Percentiles rank a stretch among this genome's conserved stretches.
Conservation (phyloP, 2,329 filamentous ascomycete genomes). For the Gnomoniopsis smithogilvyi region DNA sequence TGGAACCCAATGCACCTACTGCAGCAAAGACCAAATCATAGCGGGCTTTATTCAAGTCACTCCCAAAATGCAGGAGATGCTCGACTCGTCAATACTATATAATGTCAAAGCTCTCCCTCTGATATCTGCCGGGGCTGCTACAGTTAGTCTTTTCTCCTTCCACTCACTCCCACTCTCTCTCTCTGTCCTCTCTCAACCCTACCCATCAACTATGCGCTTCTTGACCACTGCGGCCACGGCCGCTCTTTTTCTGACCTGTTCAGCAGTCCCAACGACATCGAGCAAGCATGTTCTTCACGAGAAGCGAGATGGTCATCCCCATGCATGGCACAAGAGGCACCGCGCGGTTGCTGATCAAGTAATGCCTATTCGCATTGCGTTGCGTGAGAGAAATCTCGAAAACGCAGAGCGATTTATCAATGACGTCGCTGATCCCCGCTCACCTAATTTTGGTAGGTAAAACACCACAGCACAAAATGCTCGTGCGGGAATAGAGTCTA, state of each 20-base stretch:
- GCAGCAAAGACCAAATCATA: background rate
- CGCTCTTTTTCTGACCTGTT: slow-evolving; percentile 1
- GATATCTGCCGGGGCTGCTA: background rate
- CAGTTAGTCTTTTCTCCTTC: background rate
- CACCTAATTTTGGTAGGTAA: slow-evolving; percentile 15
- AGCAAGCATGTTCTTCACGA: slow-evolving; percentile 11
- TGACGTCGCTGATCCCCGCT: slow-evolving; percentile 12
- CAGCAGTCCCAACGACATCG: slow-evolving; percentile 8
- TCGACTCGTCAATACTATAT: too few species aligned
- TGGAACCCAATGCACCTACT: background rate
- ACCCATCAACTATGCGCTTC: slow-evolving; percentile 3
- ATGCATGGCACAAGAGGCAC: slow-evolving; percentile 11
- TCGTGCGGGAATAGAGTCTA: background rate
- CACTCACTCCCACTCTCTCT: too few species aligned
- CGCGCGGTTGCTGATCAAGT: slow-evolving; percentile 9
- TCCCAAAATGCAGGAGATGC: too few species aligned
- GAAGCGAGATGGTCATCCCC: slow-evolving; percentile 10
- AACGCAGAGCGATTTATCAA: slow-evolving; percentile 11
- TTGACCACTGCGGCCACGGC: slow-evolving; percentile 4
- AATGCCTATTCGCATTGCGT: slow-evolving; percentile 13
- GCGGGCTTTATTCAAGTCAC: too few species aligned
- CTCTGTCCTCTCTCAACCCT: background rate
- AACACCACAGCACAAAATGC: background rate
- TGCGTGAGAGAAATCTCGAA: slow-evolving; percentile 11
- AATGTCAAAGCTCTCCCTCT: too few species aligned